These are phyloP conservation scores for Exophiala oligosperma DNA, from an alignment of 2,329 filamentous ascomycete genomes.

Conservation along the genomic window DNA sequence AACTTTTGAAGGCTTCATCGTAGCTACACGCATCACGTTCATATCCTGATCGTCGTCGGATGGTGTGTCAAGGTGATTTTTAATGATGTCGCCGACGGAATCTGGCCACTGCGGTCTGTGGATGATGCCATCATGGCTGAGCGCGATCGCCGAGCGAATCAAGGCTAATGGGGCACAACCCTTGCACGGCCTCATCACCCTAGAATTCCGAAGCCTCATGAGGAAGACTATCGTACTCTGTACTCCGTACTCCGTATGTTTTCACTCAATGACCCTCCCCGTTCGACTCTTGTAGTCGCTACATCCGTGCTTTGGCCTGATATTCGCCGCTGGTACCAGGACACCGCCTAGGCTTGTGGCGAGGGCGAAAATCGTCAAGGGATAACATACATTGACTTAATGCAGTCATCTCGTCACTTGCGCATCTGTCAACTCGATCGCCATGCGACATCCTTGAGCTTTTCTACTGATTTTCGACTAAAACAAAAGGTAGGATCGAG, in stretches of 20 bases:
- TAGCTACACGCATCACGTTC: background rate
- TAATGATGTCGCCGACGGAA: background rate
- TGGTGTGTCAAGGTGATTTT: background rate
- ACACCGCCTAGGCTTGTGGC: too few species aligned
- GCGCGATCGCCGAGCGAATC: background rate
- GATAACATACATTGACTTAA: background rate
- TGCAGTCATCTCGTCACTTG: background rate
- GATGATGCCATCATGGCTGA: background rate
- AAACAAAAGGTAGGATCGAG: slow-evolving; percentile 78
- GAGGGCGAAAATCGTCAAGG: too few species aligned
- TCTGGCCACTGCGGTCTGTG: background rate
- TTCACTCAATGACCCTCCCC: too few species aligned
- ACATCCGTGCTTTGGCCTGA: too few species aligned
- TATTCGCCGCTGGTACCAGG: too few species aligned
- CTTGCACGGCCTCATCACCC: background rate
- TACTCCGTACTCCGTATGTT: too few species aligned
- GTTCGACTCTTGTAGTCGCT: too few species aligned
- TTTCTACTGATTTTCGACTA: slow-evolving; percentile 51
- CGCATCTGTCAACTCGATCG: slow-evolving; percentile 29
- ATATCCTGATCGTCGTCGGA: background rate
- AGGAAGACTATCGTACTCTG: too few species aligned
- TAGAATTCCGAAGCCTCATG: background rate
- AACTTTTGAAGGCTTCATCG: background rate
- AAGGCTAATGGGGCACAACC: background rate
- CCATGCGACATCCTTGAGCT: slow-evolving; percentile 44